phyloP scores from a whole-genome alignment of 352 stramenopile species.

The Elongisporangium prolatum region DNA sequence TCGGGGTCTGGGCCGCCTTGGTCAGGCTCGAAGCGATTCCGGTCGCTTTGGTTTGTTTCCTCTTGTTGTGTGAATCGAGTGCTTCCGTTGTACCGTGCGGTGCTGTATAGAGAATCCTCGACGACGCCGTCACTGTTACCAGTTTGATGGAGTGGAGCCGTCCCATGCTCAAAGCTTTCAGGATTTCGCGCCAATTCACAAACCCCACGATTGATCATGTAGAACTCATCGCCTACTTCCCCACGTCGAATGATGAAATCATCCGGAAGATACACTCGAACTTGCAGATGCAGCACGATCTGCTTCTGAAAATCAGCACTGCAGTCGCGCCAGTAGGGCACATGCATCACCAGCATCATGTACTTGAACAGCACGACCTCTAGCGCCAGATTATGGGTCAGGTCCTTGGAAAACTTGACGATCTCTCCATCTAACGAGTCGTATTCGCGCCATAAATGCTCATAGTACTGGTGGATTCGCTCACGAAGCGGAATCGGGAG shows the following conservation, averaged over 20 bases:
- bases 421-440: constrained; percentile 55
- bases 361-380: constrained; percentile 75
- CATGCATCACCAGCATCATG: constrained; percentile 43
- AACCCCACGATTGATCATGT: constrained; percentile 56
- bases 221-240: constrained; percentile 48
- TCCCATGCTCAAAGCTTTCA: constrained; percentile 13
- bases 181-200: constrained; percentile 25
- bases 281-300: constrained; percentile 34
- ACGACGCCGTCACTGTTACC: background rate
- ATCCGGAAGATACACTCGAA: constrained; percentile 53
- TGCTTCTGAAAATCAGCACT: constrained; percentile 53
- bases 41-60: too few relatives aligned
- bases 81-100: background rate
- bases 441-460: constrained; percentile 64
- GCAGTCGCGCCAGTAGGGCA: constrained; percentile 38
- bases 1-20: too few relatives aligned
- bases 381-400: constrained; percentile 56
- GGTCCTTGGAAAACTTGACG: constrained; percentile 41
- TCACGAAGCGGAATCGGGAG: constrained; percentile 39
- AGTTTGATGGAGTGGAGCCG: background rate
- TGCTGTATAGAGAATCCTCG: background rate
- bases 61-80: background rate
- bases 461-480: constrained; percentile 69
- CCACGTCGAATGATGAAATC: constrained; percentile 53
- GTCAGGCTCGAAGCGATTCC: too few relatives aligned